These are phyloP conservation scores for Ramichloridium luteum DNA, from an alignment of 2,329 filamentous ascomycete species.

Conservation along the genomic window DNA sequence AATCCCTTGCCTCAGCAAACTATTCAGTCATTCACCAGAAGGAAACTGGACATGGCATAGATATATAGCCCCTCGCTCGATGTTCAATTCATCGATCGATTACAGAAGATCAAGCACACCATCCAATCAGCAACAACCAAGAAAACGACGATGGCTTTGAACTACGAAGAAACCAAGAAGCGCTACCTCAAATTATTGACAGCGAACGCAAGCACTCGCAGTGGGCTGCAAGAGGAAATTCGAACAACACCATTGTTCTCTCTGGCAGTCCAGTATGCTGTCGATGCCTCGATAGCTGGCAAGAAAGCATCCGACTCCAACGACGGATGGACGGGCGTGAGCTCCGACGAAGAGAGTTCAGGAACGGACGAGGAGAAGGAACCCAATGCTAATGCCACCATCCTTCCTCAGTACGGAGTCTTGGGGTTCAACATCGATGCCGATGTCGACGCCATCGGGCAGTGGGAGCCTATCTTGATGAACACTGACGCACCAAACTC, in stretches of 20 bases:
- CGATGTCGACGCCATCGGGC: conserved; percentile 3
- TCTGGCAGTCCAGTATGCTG: conserved; percentile 12
- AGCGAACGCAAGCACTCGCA: conserved; percentile 1
- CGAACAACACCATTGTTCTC: conserved; percentile 18
- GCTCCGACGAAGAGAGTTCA: background rate
- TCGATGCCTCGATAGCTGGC: conserved; percentile 4
- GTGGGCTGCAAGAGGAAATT: conserved; percentile 12
- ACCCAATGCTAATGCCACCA: background rate
- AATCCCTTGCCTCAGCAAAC: no score
- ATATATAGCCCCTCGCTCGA: no score
- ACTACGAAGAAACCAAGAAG: conserved; percentile 4
- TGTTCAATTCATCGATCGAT: no score
- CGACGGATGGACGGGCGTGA: background rate
- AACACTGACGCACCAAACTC: conserved; percentile 47
- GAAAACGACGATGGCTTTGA: conserved; percentile 1
- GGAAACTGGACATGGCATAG: no score
- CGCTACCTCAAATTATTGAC: conserved; percentile 2
- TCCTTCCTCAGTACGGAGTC: conserved; percentile 18
- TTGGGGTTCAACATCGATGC: conserved; percentile 16
- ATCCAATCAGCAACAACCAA: no score
- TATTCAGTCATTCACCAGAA: no score
- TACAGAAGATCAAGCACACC: no score
- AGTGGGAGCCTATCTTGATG: conserved; percentile 29
- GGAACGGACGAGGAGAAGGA: background rate
- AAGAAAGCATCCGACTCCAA: background rate